Evolutionary conservation across 306 rosid genomes (phyloP), one percentile per base, ranked within the genome.

Genomic region (Hippophae gyantsensis): DNA sequence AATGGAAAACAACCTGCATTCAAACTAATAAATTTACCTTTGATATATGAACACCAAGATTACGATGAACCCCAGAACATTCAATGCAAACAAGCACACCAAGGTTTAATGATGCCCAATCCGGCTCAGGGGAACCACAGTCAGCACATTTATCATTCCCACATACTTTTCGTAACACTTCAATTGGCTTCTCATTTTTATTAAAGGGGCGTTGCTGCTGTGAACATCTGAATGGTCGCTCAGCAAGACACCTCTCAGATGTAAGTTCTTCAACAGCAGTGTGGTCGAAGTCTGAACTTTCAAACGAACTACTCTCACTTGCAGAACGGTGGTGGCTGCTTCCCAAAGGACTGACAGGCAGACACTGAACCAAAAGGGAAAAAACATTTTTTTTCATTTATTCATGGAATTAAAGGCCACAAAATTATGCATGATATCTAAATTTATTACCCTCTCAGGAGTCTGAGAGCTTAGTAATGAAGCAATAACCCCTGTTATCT

Each of bases 61-160:
- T 93, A n/a, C 97, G 90, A 66, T 93, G 99, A 77, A 93, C 99
- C 56, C 97, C 99, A 62, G 97, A 93, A 68, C 99, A 93, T 69
- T 93, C 99, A 10, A 93, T 93, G 78, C 99, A 93, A 72, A 93
- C 95, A 75, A 93, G 99, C 73, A 93, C 90, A 6, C 99, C 99
- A 45, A 93, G 97, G 84, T 93, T 93, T 73, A 93, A 74, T 57
- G 99, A 93, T 54, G 99, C 95, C 99, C 99, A 93, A 62, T 93
- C 99, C 12, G 99, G 99, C 75, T 93, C 99, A 9, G 95, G 73
- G 67, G 94, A 89, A 62, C 97, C 94, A 67, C 99, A 93, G 80
- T 93, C 99, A 10, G 99, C 99, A 65, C 99, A 93, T 63, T 64
- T 93, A 58, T 93, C 99, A 74, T 93, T 93, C 63, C 99, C 99